phyloP scores from a whole-genome alignment of 805 yeast genomes.

The Candida boidinii region DNA sequence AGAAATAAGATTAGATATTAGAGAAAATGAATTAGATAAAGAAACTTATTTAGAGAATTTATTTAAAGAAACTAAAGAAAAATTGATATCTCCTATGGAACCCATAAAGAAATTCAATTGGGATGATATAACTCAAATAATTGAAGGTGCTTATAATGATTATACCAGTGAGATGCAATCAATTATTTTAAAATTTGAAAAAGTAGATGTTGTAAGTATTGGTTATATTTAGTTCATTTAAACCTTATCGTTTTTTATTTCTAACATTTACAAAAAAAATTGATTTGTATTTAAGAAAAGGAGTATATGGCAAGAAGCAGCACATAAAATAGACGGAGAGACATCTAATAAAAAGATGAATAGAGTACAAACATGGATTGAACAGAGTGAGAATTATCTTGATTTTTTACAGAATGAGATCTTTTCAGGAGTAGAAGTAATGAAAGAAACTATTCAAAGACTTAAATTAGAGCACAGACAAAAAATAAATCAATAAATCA shows the following conservation, averaged over 20 bases:
- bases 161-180: constrained; percentile 14
- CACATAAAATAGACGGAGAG: too few relatives aligned
- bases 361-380: constrained; percentile 5
- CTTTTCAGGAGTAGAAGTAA: constrained; percentile 11
- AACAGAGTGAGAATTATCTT: constrained; percentile 8
- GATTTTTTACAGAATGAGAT: constrained; percentile 10
- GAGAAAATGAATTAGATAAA: too few relatives aligned
- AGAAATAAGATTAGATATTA: too few relatives aligned
- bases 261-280: background rate
- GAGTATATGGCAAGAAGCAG: too few relatives aligned
- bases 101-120: constrained; percentile 17
- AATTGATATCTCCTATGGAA: too few relatives aligned
- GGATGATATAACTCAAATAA: constrained; percentile 14
- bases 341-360: background rate
- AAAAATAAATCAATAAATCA: background rate
- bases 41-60: too few relatives aligned
- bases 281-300: background rate
- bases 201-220: constrained; percentile 10
- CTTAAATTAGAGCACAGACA: constrained; percentile 1
- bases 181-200: constrained; percentile 13
- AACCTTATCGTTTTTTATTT: background rate
- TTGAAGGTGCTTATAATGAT: constrained; percentile 13
- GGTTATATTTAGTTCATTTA: background rate
- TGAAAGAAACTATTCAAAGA: constrained; percentile 12
- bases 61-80: too few relatives aligned